phyloP scores from a whole-genome alignment of 805 yeast species.

The Barnettozyma vustinii region DNA sequence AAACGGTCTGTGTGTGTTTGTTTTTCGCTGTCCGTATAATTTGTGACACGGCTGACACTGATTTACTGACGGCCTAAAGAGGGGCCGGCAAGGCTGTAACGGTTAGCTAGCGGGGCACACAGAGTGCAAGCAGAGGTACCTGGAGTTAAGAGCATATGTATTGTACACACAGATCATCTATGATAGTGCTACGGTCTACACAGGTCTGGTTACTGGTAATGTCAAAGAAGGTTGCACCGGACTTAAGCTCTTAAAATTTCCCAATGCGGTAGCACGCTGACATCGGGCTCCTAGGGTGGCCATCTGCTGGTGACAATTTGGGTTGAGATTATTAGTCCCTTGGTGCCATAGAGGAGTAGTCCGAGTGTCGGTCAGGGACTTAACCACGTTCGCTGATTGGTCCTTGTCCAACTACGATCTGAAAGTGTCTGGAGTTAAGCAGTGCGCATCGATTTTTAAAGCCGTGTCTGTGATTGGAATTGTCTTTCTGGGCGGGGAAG shows the following conservation, averaged over 20 bases:
- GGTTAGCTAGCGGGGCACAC: background rate
- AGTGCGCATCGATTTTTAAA: background rate
- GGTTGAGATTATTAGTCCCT: background rate
- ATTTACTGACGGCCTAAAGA: background rate
- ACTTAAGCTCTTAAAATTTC: background rate
- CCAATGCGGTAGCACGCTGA: background rate
- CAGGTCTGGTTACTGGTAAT: background rate
- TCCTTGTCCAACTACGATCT: background rate
- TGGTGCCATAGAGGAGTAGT: background rate
- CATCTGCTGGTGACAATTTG: background rate
- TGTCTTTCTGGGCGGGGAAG: background rate
- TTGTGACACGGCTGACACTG: background rate
- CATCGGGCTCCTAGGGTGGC: background rate
- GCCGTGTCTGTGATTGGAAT: background rate
- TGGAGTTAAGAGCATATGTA: background rate
- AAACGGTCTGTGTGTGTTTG: background rate
- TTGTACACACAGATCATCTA: background rate
- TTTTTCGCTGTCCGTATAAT: background rate
- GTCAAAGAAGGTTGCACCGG: background rate
- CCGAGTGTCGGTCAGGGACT: background rate
- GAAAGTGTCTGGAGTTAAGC: background rate
- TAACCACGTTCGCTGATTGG: background rate
- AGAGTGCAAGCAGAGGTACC: background rate
- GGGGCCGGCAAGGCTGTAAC: background rate
- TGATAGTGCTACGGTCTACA: background rate